A percentile compares a stretch with the other conserved stretches of the same genome.
These are phyloP conservation scores for Lecanicillium sp. DNA, from an alignment of 2,329 filamentous ascomycete genomes.

Conservation along the genomic window DNA sequence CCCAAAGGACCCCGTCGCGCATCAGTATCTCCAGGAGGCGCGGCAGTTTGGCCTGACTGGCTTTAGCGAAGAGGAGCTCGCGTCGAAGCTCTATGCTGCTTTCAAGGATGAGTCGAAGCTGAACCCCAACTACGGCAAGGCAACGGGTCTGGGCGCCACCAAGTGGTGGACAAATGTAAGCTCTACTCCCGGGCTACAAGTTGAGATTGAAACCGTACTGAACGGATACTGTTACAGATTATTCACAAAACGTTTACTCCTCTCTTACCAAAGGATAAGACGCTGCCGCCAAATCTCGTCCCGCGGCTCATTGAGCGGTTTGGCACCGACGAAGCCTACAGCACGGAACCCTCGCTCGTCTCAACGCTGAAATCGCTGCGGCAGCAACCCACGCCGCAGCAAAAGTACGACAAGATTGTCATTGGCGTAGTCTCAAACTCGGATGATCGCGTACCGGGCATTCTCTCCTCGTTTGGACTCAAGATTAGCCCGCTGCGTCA, in stretches of 20 bases:
- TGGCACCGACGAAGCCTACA: constrained; percentile 44
- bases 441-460: constrained; percentile 47
- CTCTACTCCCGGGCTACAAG: not conserved
- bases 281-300: constrained; percentile 36
- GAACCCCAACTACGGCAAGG: constrained; percentile 54
- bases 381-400: constrained; percentile 7
- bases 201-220: constrained; percentile 8
- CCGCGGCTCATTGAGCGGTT: constrained; percentile 44
- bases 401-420: constrained; percentile 29
- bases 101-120: constrained; percentile 37
- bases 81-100: constrained; percentile 26
- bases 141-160: constrained; percentile 39
- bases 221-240: constrained; percentile 29
- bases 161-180: constrained; percentile 53
- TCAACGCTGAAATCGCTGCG: constrained; percentile 35
- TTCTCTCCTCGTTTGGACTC: constrained; percentile 47
- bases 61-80: constrained; percentile 32
- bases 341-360: constrained; percentile 35
- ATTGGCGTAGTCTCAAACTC: constrained; percentile 57
- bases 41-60: constrained; percentile 37
- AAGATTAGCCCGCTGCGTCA: constrained; percentile 31
- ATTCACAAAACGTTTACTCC: constrained; percentile 46
- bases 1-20: constrained; percentile 39
- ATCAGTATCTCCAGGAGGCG: constrained; percentile 48
- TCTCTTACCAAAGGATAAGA: constrained; percentile 19